Percentiles rank a stretch among this genome's conserved stretches.
These are phyloP conservation scores for Trichoderma virens DNA, from an alignment of 495 filamentous ascomycete species.

Conservation along the genomic window DNA sequence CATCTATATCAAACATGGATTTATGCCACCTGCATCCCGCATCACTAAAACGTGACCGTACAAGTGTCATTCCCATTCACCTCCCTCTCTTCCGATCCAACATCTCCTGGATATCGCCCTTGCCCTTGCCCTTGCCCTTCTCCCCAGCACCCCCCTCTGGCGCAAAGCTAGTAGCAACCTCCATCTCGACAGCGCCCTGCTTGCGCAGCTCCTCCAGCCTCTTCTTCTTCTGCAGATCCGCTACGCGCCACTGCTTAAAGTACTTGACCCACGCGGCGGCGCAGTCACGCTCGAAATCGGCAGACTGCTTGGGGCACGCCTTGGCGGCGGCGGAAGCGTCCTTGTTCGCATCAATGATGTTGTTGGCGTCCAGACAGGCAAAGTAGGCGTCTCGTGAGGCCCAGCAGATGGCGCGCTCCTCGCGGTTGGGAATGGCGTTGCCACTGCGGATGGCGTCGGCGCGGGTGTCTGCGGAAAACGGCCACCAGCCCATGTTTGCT, in stretches of 20 bases:
- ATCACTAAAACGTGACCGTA: background rate
- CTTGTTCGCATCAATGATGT: constrained; percentile 78
- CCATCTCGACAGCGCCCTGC: constrained; percentile 65
- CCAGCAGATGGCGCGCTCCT: constrained; percentile 75
- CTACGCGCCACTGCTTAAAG: constrained; percentile 91
- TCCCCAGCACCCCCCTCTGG: constrained; percentile 11
- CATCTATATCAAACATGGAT: background rate
- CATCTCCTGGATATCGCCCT: constrained; percentile 10
- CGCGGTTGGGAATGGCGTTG: constrained; percentile 67
- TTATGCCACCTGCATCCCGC: background rate
- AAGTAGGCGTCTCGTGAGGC: constrained; percentile 81
- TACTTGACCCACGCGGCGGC: constrained; percentile 61
- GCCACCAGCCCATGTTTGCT: constrained; percentile 37
- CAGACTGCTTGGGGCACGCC: constrained; percentile 59
- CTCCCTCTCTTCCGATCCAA: constrained; percentile 9
- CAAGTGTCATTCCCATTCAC: background rate
- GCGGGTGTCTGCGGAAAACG: constrained; percentile 32
- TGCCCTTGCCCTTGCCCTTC: constrained; percentile 10
- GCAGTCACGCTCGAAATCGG: constrained; percentile 67
- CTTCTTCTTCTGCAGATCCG: constrained; percentile 77
- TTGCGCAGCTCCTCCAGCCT: constrained; percentile 70
- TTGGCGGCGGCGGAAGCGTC: constrained; percentile 53
- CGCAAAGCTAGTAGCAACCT: constrained; percentile 23
- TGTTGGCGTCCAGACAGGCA: constrained; percentile 67
- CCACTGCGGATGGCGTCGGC: constrained; percentile 48